These are phyloP conservation scores for Boletus pseudopeckii DNA, from an alignment of 768 basidiomycete species.

Conservation along the genomic window DNA sequence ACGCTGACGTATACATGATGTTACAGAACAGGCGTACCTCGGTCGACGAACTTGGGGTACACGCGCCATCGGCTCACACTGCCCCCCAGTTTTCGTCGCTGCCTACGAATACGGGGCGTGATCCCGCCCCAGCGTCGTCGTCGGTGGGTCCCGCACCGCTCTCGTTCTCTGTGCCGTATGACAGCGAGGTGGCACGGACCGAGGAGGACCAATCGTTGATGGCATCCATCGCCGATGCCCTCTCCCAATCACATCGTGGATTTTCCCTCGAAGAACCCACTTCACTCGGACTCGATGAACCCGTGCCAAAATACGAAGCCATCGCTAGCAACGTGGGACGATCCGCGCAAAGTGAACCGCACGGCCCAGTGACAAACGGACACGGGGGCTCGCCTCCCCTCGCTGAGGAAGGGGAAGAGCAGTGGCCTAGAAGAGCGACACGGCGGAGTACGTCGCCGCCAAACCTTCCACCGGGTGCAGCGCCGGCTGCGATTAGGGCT, in stretches of 20 bases:
- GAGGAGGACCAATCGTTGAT: conserved; percentile 35
- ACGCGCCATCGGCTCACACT: neutral
- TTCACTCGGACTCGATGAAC: conserved; percentile 30
- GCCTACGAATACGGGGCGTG: conserved; percentile 44
- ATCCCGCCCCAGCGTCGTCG: conserved; percentile 19
- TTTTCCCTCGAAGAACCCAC: conserved; percentile 25
- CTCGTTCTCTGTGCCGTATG: conserved; percentile 6
- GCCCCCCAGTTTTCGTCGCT: conserved; percentile 59
- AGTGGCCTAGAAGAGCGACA: conserved; percentile 23
- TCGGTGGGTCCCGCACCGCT: conserved; percentile 3
- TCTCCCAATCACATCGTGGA: conserved; percentile 26
- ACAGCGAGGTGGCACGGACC: conserved; percentile 3
- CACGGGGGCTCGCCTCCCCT: conserved; percentile 3
- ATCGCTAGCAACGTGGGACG: conserved; percentile 6
- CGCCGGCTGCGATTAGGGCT: conserved; percentile 34
- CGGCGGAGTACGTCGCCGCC: conserved; percentile 35
- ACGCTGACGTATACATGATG: conserved; percentile 9
- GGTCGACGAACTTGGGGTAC: conserved; percentile 28
- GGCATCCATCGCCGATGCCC: conserved; percentile 39
- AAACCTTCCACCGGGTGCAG: conserved; percentile 44
- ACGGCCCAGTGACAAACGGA: conserved; percentile 18
- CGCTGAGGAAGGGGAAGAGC: conserved; percentile 11
- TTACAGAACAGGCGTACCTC: conserved; percentile 20
- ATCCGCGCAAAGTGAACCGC: conserved; percentile 15
- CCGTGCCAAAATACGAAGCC: conserved; percentile 37